Evolutionary conservation across 2,329 filamentous ascomycete genomes (phyloP), one percentile per base, ranked within the genome.

Genomic region (Fusarium sacchari): DNA sequence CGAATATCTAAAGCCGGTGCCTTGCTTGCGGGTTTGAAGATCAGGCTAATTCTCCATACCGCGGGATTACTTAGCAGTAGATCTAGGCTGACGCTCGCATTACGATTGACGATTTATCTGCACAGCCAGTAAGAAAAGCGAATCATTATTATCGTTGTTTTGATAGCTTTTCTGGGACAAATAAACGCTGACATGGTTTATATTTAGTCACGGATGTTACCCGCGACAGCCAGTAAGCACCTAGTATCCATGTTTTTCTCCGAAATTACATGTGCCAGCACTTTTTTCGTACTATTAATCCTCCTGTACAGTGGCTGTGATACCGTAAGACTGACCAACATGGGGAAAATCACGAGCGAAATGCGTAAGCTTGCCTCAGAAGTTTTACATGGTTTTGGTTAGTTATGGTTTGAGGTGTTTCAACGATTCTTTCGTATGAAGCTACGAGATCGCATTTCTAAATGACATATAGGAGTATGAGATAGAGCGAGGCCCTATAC

Each of bases 371-470:
- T 42, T 12, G 39, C 30, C 7, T 36, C 9, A 17, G 26, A 26
- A 22, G 22, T 13, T 37, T 52, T 47, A 6, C 3, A 22, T 11
- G 4, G 18, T 7, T 3, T 6, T 24, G 15, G 12, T 6, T 6
- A 8, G 6, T 17, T 13, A 15, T 24, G 2, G 3, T 22, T 7
- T 6, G 5, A 20, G 0, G 3, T 20, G 22, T 34, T 15, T 14
- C 12, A 18, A 17, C 6, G 8, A 34, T 10, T 0, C 4, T 10
- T 15, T 20, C n/a, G 3, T 7, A 15, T 17, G n/a, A 6, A 11
- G 3, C 17, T 24, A 15, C 8, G 12, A 15, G 17, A 11, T 20
- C 12, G 0, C 8, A 4, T 15, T 50, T 34, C 9, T 20, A 5
- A 18, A 7, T n/a, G 11, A 7, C 5, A 9, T 18, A 50, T n/a